These are phyloP conservation scores for Mycena epipterygia DNA, from an alignment of 768 basidiomycete species.

Conservation along the genomic window DNA sequence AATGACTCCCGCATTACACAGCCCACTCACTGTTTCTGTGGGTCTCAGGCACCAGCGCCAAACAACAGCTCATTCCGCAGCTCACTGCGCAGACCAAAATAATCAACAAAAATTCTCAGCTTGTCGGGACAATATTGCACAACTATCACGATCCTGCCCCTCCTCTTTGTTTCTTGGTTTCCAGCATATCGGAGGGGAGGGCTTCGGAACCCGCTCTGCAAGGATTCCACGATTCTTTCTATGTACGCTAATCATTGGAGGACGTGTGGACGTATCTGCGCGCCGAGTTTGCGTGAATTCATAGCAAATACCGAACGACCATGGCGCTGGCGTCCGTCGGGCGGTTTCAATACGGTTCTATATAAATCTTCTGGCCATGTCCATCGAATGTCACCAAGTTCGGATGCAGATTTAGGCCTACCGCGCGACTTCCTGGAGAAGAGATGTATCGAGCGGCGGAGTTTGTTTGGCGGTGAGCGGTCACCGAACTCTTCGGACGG, in stretches of 20 bases:
- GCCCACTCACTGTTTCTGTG: too few relatives aligned
- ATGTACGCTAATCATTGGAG: background rate
- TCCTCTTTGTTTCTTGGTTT: background rate
- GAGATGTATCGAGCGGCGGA: too few relatives aligned
- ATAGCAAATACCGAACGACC: background rate
- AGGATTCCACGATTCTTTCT: background rate
- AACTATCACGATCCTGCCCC: too few relatives aligned
- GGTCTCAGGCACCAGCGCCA: too few relatives aligned
- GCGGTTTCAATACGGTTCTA: background rate
- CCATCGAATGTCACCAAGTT: background rate
- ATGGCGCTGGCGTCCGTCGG: background rate
- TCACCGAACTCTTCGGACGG: too few relatives aligned
- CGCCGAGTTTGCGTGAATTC: background rate
- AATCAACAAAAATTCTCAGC: background rate
- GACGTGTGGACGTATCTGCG: background rate
- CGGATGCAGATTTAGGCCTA: background rate
- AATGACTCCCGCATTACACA: too few relatives aligned
- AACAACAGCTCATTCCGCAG: too few relatives aligned
- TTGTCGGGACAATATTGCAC: too few relatives aligned
- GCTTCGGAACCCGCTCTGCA: background rate
- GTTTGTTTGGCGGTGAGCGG: too few relatives aligned
- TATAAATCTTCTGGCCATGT: too few relatives aligned
- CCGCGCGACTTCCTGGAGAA: too few relatives aligned
- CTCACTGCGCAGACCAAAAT: too few relatives aligned
- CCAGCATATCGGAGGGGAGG: background rate